Base-by-base conservation (phyloP, 2,329 filamentous ascomycete genomes). In the Apiospora marii region DNA sequence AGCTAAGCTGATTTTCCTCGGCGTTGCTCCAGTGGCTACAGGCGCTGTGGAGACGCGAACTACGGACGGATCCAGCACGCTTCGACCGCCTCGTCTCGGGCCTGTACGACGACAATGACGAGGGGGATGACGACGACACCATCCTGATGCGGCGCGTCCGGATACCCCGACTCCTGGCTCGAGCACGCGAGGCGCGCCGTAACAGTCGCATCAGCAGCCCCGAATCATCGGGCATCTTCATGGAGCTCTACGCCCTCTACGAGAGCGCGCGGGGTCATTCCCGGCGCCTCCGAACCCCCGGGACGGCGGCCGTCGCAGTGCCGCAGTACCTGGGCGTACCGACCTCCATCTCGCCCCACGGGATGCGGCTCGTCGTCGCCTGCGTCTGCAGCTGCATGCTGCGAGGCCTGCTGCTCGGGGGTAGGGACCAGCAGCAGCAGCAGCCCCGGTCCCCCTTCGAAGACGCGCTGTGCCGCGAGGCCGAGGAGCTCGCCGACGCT, bases 41-140 rank as follows among this genome's bases (percentile, higher is more conserved):
- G n/a, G n/a, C n/a, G n/a, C 49, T 51, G n/a, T 51, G 49, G 49
- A 51, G 49, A 24, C 49, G 49, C 49, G 49, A 51, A n/a, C 49
- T 51, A n/a, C 49, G 49, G 24, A 51, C 24, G 1, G 8, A 51
- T 3, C 49, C 49, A 51, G n/a, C n/a, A 27, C n/a, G 8, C 10
- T 51, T 51, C 49, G n/a, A 51, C 3, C 12, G 24, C 14, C n/a
- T 51, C 7, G n/a, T 27, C 4, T 13, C 22, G 1, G 49, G 49
- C 1, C 24, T 51, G 49, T 51, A 27, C 49, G 7, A 24, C n/a
- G 49, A 24, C n/a, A n/a, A 12, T 4, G n/a, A 10, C n/a, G 49
- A 14, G 12, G 49, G 13, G 2, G 19, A 19, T 0, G 46, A 48
- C 24, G 46, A 48, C 24, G 49, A 51, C 1, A 2, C 37, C 37